Conservation (phyloP, 805 yeast genomes). For the Candida railenensis region DNA sequence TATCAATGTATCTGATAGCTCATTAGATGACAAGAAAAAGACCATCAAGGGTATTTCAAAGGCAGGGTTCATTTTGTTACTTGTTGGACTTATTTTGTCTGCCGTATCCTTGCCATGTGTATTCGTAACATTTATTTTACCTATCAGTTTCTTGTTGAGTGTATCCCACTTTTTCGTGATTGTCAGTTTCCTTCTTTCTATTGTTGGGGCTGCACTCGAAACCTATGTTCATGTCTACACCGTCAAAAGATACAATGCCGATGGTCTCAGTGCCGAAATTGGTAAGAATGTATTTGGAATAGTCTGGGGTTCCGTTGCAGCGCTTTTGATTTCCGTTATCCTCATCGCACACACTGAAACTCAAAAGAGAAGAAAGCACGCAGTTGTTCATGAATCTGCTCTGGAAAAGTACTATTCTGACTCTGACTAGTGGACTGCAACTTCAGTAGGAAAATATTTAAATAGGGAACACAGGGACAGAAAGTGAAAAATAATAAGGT, state of each 20-base stretch:
- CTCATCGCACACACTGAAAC: not conserved
- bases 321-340: not conserved
- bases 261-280: not conserved
- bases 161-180: not conserved
- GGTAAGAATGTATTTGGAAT: not conserved
- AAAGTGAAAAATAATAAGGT: not conserved
- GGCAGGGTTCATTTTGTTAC: not conserved
- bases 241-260: not conserved
- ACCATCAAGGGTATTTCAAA: not conserved
- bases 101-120: not conserved
- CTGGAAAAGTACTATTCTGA: constrained; percentile 1
- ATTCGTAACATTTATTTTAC: not conserved
- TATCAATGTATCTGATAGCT: not conserved
- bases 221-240: not conserved
- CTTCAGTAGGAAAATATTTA: not conserved
- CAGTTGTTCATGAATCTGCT: not conserved
- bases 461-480: not conserved
- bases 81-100: not conserved
- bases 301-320: constrained; percentile 1
- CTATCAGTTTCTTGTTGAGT: not conserved
- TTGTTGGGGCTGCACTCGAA: not conserved
- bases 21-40: not conserved
- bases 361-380: not conserved
- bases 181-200: not conserved
- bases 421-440: not conserved